Conservation (phyloP, 1,139 yeast genomes). For the Martiniozyma asiatica region DNA sequence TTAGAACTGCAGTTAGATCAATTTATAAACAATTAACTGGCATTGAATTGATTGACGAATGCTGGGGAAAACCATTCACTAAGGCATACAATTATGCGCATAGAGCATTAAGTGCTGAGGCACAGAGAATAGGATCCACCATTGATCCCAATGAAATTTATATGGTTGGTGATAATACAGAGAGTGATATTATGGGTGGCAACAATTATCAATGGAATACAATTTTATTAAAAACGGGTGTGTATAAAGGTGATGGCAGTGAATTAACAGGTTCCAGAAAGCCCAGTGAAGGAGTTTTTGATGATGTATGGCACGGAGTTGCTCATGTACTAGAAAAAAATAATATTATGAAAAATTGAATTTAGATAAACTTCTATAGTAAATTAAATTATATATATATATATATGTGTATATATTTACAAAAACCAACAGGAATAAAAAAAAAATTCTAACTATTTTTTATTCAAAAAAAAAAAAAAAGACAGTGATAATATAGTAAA, state of each 20-base stretch:
- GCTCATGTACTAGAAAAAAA: constrained; percentile 22
- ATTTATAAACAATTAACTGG: constrained; percentile 46
- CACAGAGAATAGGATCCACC: constrained; percentile 26
- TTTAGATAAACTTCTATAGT: neutral
- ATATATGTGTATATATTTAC: too few species aligned
- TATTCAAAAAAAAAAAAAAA: too few species aligned
- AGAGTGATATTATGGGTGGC: constrained; percentile 84
- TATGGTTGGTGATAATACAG: constrained; percentile 97
- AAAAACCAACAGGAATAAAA: too few species aligned
- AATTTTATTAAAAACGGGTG: constrained; percentile 77
- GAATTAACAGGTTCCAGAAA: constrained; percentile 23
- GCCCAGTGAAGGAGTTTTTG: constrained; percentile 39
- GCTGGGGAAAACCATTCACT: constrained; percentile 76
- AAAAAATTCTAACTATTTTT: too few species aligned
- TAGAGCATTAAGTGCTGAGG: constrained; percentile 41
- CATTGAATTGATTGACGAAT: constrained; percentile 37
- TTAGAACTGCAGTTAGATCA: constrained; percentile 51
- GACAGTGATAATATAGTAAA: too few species aligned
- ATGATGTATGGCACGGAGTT: constrained; percentile 38
- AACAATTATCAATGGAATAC: constrained; percentile 81
- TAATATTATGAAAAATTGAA: neutral
- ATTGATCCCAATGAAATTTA: constrained; percentile 56
- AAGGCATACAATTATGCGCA: constrained; percentile 81
- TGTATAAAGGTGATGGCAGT: constrained; percentile 61
- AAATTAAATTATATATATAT: too few species aligned